Evolutionary conservation across 768 basidiomycete genomes (phyloP).

Genomic region (Trametes maxima): DNA sequence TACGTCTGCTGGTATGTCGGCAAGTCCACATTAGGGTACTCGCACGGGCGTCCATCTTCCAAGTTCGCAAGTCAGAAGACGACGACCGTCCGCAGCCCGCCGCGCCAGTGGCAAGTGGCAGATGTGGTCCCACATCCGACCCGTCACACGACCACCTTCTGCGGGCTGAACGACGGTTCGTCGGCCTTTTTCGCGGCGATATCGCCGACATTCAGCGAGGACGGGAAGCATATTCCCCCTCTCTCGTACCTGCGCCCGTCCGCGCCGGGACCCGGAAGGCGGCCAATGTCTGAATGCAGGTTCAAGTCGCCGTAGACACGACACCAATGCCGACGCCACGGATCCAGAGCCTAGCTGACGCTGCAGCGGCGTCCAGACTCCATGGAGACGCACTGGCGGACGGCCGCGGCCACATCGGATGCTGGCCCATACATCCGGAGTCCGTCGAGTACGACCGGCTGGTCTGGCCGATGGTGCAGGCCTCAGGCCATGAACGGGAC

Average conservation of each 20-base stretch:
- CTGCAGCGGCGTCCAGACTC: neutral
- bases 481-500: neutral
- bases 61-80: neutral
- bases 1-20: neutral
- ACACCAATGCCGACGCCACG: neutral
- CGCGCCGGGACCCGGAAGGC: neutral
- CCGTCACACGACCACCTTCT: conserved; percentile 8
- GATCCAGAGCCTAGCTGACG: conserved; percentile 14
- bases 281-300: neutral
- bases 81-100: neutral
- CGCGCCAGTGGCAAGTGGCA: neutral
- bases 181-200: neutral
- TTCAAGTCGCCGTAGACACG: neutral
- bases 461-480: neutral
- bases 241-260: neutral
- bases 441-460: neutral
- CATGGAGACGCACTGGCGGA: too few species aligned
- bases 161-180: neutral
- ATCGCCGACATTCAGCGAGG: conserved; percentile 4
- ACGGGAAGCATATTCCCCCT: neutral
- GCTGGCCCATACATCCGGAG: neutral
- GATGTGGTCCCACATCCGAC: neutral
- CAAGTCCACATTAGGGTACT: neutral
- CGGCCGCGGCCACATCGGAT: neutral
- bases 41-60: neutral